Evolutionary conservation across 345 rosid genomes (phyloP).

Genomic region (Eucalyptus grandis): DNA sequence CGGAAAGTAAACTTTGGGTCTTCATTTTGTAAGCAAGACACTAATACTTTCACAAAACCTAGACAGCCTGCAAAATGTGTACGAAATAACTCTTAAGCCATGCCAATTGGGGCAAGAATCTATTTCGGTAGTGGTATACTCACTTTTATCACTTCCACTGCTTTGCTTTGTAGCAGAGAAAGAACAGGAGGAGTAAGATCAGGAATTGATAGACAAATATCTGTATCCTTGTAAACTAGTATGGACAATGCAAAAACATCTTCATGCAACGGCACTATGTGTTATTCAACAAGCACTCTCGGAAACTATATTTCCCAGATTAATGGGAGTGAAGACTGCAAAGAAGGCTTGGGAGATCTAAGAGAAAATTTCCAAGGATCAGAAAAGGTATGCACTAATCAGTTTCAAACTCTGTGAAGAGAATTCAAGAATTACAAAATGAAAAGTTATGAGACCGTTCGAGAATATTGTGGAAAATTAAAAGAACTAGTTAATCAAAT

Average conservation of each 20-base stretch:
- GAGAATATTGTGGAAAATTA: too few species aligned
- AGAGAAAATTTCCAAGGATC: too few species aligned
- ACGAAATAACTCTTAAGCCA: background rate
- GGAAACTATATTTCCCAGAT: too few species aligned
- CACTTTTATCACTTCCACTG: constrained; percentile 74
- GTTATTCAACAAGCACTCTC: too few species aligned
- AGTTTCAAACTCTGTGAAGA: too few species aligned
- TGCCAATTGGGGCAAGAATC: background rate
- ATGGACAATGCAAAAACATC: constrained; percentile 86
- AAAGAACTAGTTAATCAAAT: too few species aligned
- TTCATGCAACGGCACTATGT: constrained; percentile 7
- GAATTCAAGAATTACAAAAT: too few species aligned
- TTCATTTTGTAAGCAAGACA: constrained; percentile 49
- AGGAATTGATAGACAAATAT: constrained; percentile 43
- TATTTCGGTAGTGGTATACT: background rate
- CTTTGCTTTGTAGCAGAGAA: constrained; percentile 73
- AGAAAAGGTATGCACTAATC: too few species aligned
- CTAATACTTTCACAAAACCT: constrained; percentile 84
- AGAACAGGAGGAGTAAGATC: constrained; percentile 65
- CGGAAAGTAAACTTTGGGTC: constrained; percentile 49
- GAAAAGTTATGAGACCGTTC: too few species aligned
- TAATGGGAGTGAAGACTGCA: too few species aligned
- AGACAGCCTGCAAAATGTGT: constrained; percentile 52
- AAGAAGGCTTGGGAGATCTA: too few species aligned
- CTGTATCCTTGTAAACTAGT: constrained; percentile 55